Base-by-base conservation (phyloP, 2,329 filamentous ascomycete genomes). In the Didymellaceae sp. region DNA sequence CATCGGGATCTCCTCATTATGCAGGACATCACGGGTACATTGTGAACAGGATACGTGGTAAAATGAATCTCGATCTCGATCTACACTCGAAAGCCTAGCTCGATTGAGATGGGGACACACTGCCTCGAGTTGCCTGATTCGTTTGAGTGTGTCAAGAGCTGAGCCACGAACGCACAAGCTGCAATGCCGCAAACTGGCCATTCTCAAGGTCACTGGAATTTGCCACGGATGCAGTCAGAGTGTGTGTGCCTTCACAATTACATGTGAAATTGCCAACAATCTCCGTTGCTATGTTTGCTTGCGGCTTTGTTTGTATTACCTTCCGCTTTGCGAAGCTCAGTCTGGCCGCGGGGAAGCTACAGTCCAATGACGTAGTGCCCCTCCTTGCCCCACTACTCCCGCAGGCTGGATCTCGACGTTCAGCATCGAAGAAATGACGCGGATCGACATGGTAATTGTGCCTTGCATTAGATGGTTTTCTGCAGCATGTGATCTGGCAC, bases 401-500 rank as follows among this genome's bases (percentile, higher is more conserved):
- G 48, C 42, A 42, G 38, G 25, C 48, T 46, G 37, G 48, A 52
- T 42, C 38, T 28, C 38, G 25, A 42, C 25, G 42, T 45, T 42
- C 37, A 43, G 32, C 48, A 52, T 52, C 48, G 37, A 43, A 31
- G 16, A 52, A 52, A 52, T 52, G 48, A 52, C 48, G 48, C 42
- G 21, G 48, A 52, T 52, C 48, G 37, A 37, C 48, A 52, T 52
- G 44, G 44, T 26, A 53, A 30, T 53, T 47, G 50, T 53, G 49
- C 49, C 43, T 52, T 46, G 43, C 44, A 46, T 52, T 46, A 52
- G 48, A 51, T 34, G 39, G n/a, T 47, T 47, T 38, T 33, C 26
- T 53, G 28, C 50, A 40, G 44, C 50, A 53, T 53, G 50, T 53
- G 50, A 53, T 52, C 25, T 43, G 42, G 25, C 31, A 18, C 44